Percentiles rank a stretch among this genome's conserved stretches.
phyloP scores from a whole-genome alignment of 495 filamentous ascomycete genomes.

The Mycothermus thermophilus region DNA sequence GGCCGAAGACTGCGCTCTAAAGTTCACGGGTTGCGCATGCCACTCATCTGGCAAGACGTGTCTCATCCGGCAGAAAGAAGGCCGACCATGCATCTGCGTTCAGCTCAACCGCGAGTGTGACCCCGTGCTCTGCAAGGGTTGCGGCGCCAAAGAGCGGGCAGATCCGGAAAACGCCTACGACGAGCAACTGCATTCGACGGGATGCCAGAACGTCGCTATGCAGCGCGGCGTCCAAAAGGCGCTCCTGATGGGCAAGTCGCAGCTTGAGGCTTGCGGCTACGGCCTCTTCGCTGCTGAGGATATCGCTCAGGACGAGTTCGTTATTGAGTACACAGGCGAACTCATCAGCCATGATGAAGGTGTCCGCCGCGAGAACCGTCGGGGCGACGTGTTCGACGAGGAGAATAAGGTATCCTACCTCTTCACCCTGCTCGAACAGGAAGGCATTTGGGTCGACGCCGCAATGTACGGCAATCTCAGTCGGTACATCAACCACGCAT shows the following conservation, averaged over 20 bases:
- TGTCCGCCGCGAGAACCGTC: constrained; percentile 38
- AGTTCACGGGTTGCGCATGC: constrained; percentile 55
- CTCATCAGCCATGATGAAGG: constrained; percentile 50
- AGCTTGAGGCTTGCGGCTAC: constrained; percentile 44
- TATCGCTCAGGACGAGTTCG: constrained; percentile 43
- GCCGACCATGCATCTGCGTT: constrained; percentile 42
- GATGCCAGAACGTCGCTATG: constrained; percentile 49
- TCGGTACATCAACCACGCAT: constrained; percentile 58
- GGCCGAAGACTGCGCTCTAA: constrained; percentile 41
- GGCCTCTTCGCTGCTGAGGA: constrained; percentile 52
- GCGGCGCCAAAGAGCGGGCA: constrained; percentile 47
- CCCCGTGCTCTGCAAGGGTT: constrained; percentile 49
- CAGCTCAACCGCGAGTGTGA: constrained; percentile 57
- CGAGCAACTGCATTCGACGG: constrained; percentile 31
- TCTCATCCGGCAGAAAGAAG: constrained; percentile 31
- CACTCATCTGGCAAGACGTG: constrained; percentile 38
- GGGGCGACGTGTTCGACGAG: constrained; percentile 51
- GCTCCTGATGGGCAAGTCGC: constrained; percentile 47
- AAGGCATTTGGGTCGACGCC: constrained; percentile 38
- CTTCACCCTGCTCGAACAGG: constrained; percentile 47
- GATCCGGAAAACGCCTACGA: constrained; percentile 46
- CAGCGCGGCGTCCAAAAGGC: constrained; percentile 47
- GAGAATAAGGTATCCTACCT: constrained; percentile 47
- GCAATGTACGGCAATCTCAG: constrained; percentile 41
- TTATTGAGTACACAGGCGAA: constrained; percentile 65